phyloP scores from a whole-genome alignment of 805 yeast genomes.

The Saccharomycopsis fermentans region DNA sequence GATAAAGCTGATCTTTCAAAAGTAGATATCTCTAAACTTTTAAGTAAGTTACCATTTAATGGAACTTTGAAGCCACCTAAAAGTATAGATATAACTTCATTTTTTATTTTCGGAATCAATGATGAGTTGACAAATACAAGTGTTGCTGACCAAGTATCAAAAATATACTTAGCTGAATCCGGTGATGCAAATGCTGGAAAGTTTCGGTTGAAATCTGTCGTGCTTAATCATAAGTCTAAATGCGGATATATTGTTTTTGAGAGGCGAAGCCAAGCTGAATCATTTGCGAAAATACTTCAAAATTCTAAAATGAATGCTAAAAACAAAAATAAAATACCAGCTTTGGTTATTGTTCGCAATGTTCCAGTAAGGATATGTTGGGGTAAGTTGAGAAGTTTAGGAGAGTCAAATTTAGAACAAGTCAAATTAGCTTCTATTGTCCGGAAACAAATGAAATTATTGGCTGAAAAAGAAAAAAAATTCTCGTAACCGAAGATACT shows the following conservation, averaged over 20 bases:
- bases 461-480: conserved; percentile 28
- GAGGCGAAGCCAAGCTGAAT: conserved; percentile 42
- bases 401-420: conserved; percentile 34
- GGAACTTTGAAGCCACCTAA: conserved; percentile 41
- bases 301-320: not conserved
- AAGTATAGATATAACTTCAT: conserved; percentile 37
- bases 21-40: conserved; percentile 40
- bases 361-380: conserved; percentile 44
- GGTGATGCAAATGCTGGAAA: not conserved
- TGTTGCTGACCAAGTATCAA: conserved; percentile 40
- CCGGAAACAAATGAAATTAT: conserved; percentile 40
- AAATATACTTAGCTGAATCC: conserved; percentile 16
- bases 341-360: conserved; percentile 27
- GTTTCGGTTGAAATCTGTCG: conserved; percentile 33
- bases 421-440: conserved; percentile 41
- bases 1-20: conserved; percentile 18
- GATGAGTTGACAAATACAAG: conserved; percentile 55
- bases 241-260: conserved; percentile 56
- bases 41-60: conserved; percentile 57
- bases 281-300: conserved; percentile 24
- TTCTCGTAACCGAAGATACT: not conserved
- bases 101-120: conserved; percentile 69
- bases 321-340: conserved; percentile 22
- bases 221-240: conserved; percentile 45
- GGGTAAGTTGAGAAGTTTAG: conserved; percentile 40